Evolutionary conservation across 164 flowering plant species (phyloP).

Genomic region (Hamamelis virginiana): DNA sequence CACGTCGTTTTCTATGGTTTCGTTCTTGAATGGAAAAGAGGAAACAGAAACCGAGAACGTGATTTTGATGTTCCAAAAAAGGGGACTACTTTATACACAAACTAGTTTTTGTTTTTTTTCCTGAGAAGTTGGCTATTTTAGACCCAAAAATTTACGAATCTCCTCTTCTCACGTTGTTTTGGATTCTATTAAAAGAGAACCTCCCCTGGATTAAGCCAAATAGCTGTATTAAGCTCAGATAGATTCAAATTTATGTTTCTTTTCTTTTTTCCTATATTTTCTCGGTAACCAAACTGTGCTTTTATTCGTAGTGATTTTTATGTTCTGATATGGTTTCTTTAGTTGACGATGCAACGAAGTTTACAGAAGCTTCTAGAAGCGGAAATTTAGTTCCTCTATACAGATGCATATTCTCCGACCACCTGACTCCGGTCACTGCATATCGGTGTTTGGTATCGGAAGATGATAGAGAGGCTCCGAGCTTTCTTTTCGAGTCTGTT

Average conservation of each 20-base stretch:
- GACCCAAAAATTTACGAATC: background rate
- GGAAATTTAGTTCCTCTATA: conserved; percentile 74
- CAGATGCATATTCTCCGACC: conserved; percentile 73
- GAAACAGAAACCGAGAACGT: too few species aligned
- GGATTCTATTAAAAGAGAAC: background rate
- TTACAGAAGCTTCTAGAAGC: conserved; percentile 54
- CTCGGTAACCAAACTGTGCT: background rate
- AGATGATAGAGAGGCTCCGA: conserved; percentile 78
- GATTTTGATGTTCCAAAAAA: too few species aligned
- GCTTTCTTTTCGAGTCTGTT: conserved; percentile 81
- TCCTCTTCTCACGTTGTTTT: background rate
- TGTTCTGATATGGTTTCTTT: conserved; percentile 2
- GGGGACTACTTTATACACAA: too few species aligned
- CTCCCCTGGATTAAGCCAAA: background rate
- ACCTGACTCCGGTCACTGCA: conserved; percentile 81
- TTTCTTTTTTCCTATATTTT: background rate
- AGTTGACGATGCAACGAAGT: conserved; percentile 40
- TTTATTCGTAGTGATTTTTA: background rate
- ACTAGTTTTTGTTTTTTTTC: too few species aligned
- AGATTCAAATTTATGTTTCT: background rate
- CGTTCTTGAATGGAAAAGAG: too few species aligned
- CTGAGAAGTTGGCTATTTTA: too few species aligned
- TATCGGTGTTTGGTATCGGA: conserved; percentile 85
- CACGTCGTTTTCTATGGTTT: too few species aligned
- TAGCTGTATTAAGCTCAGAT: background rate